Percentiles rank a stretch among this genome's conserved stretches.
Conservation (phyloP, 352 stramenopile species). For the Pythium rishiriense region DNA sequence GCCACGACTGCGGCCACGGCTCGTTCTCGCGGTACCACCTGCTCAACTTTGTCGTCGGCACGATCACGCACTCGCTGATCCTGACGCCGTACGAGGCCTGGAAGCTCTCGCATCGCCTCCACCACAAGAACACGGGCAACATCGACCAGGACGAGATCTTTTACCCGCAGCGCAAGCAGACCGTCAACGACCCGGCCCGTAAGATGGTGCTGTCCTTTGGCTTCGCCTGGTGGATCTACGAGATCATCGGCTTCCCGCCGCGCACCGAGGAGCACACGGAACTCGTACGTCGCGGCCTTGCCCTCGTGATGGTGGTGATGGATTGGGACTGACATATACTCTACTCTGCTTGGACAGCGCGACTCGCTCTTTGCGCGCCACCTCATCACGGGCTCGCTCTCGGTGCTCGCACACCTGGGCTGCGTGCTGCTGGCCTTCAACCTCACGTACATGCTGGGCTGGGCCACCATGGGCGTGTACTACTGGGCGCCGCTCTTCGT, state of each 20-base stretch:
- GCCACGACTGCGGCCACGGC: slow-evolving; percentile 79
- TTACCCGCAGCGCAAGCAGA: slow-evolving; percentile 67
- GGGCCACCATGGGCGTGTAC: slow-evolving; percentile 62
- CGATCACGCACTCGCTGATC: slow-evolving; percentile 78
- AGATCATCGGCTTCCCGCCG: slow-evolving; percentile 70
- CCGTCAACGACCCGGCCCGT: slow-evolving; percentile 50
- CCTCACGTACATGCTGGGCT: slow-evolving; percentile 31
- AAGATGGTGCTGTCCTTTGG: slow-evolving; percentile 53
- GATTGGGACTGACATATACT: not conserved
- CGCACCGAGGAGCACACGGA: slow-evolving; percentile 82
- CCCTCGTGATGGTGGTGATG: not conserved
- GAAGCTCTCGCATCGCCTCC: slow-evolving; percentile 80
- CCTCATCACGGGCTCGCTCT: slow-evolving; percentile 49
- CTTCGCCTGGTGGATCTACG: slow-evolving; percentile 70
- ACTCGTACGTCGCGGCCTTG: slow-evolving; percentile 49
- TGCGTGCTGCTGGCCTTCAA: slow-evolving; percentile 51
- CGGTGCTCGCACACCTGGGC: slow-evolving; percentile 43
- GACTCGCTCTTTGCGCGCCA: slow-evolving; percentile 73
- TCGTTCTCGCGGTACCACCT: slow-evolving; percentile 77
- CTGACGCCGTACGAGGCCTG: slow-evolving; percentile 80
- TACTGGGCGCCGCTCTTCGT: slow-evolving; percentile 79
- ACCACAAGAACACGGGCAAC: slow-evolving; percentile 89
- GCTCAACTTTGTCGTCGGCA: slow-evolving; percentile 79
- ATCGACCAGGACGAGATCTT: slow-evolving; percentile 86
- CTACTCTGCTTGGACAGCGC: slow-evolving; percentile 33